These are phyloP conservation scores for Mychonastes homosphaera DNA, from an alignment of 139 green algal genomes.

Conservation along the genomic window DNA sequence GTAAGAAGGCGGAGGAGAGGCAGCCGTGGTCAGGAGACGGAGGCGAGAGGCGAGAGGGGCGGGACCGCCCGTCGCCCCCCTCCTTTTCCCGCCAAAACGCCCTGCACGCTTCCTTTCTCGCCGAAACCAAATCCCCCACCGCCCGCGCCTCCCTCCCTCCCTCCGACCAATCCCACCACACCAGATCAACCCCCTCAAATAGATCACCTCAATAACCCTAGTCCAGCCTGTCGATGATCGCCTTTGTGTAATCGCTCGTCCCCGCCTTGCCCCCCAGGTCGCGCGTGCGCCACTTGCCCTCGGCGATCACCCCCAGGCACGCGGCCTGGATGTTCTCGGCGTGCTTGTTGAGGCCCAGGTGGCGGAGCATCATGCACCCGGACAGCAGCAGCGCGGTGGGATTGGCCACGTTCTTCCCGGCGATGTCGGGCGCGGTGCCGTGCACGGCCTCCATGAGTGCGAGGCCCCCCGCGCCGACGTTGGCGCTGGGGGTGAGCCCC, in stretches of 20 bases:
- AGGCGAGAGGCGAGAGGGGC: too few relatives aligned
- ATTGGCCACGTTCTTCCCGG: constrained; percentile 82
- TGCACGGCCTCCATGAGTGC: constrained; percentile 91
- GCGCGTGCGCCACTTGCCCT: constrained; percentile 79
- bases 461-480: constrained; percentile 66
- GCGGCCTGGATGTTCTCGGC: constrained; percentile 67
- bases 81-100: too few relatives aligned
- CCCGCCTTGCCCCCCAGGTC: constrained; percentile 75
- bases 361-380: constrained; percentile 88
- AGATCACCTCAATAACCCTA: too few relatives aligned
- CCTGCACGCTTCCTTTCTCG: too few relatives aligned
- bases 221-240: constrained; percentile 75
- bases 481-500: constrained; percentile 82
- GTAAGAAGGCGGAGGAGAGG: too few relatives aligned
- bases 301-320: constrained; percentile 46
- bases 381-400: constrained; percentile 87
- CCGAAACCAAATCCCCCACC: too few relatives aligned
- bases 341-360: constrained; percentile 48
- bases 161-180: too few relatives aligned
- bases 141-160: too few relatives aligned
- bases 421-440: constrained; percentile 90
- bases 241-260: constrained; percentile 79
- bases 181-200: too few relatives aligned
- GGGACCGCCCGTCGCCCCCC: too few relatives aligned
- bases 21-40: too few relatives aligned